Evolutionary conservation across 2,329 filamentous ascomycete genomes (phyloP), one percentile per base, ranked within the genome.

Genomic region (Penicillium sp.): DNA sequence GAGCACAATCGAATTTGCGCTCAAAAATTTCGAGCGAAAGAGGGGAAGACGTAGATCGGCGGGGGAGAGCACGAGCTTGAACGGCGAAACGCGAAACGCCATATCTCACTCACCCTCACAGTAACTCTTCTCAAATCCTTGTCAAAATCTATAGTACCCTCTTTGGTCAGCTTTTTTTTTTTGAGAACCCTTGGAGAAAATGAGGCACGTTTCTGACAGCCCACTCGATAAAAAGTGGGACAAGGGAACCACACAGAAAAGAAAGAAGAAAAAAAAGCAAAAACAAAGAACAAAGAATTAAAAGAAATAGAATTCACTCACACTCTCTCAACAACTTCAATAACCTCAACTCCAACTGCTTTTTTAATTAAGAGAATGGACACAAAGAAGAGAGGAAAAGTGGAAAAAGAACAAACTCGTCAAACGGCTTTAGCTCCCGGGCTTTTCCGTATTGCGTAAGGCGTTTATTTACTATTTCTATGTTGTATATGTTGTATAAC

Each of bases 361-460:
- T 9, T 46, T 12, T 37, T 45, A 21, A 60, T 54, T 47, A 57
- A 48, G 47, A 59, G 50, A 53, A 53, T 45, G 45, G 57, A 61
- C 38, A 56, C 42, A 47, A 57, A 43, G 33, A 58, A 47, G 52
- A 56, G 42, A 58, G 55, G 50, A 59, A 62, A 65, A 58, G 60
- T 57, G 51, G 55, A 48, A 61, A 59, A 56, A 48, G 21, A 23
- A 54, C 62, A 68, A 68, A 67, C 64, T 65, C 62, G 61, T 65
- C 64, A 67, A 69, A 70, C 65, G 60, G 21, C 54, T 67, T 71
- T 71, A 73, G 64, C 71, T 74, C 67, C 73, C 73, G 72, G 62
- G 59, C 71, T 67, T 70, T 75, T 68, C 74, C 73, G 71, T 63
- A 72, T 73, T 71, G 69, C 71, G 71, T 73, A 74, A 73, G 69